These are phyloP conservation scores for Euphrasia confusa DNA, from an alignment of 257 asterid genomes.

Conservation along the genomic window DNA sequence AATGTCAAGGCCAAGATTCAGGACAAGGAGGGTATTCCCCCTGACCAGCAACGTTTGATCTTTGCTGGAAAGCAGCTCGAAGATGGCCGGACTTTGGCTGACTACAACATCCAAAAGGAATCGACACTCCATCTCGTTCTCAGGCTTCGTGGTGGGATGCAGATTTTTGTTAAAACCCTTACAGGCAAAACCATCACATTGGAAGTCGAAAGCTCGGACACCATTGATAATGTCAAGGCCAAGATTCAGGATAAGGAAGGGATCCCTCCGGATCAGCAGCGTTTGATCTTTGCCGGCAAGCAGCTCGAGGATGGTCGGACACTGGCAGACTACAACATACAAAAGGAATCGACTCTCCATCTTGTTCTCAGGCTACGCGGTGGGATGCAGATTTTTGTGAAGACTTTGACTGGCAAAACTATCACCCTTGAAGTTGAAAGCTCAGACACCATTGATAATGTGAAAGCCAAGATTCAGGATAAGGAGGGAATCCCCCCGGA, in stretches of 20 bases:
- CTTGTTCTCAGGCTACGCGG: constrained; percentile 24
- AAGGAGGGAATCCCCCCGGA: too few relatives aligned
- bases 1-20: too few relatives aligned
- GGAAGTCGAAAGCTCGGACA: background rate
- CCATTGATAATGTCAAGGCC: background rate
- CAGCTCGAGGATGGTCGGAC: constrained; percentile 31
- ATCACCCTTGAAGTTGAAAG: background rate
- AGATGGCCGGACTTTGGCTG: background rate
- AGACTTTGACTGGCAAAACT: background rate
- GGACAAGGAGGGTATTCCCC: background rate
- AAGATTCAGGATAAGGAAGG: background rate
- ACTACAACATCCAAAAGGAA: constrained; percentile 26
- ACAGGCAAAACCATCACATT: background rate
- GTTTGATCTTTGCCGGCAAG: constrained; percentile 29
- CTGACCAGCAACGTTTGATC: background rate
- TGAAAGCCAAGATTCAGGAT: too few relatives aligned
- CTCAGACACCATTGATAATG: background rate
- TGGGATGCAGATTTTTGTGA: background rate
- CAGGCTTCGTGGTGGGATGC: constrained; percentile 15
- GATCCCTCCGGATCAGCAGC: background rate
- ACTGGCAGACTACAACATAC: constrained; percentile 24
- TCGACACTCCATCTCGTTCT: constrained; percentile 19
- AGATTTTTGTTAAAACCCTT: background rate
- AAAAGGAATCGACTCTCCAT: constrained; percentile 21
- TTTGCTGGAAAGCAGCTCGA: constrained; percentile 24